Percentiles rank a stretch among this genome's conserved stretches.
Evolutionary conservation across 352 stramenopile genomes (phyloP).

Genomic region (Globisporangium echinulatum): DNA sequence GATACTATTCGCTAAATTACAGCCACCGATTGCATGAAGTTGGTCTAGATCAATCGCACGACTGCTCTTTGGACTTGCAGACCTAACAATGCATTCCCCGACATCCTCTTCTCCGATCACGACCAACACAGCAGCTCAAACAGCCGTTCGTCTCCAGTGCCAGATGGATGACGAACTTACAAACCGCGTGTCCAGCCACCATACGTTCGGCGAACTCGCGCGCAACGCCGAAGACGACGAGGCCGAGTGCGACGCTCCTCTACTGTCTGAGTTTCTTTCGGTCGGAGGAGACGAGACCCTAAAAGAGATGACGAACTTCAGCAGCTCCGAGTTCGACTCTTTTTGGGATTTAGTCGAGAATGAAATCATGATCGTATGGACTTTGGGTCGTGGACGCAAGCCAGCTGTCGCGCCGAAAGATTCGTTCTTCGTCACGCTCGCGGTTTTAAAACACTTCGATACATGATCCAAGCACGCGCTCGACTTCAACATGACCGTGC

Average conservation of each 20-base stretch:
- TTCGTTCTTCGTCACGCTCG: not conserved
- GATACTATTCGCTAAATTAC: too few species aligned
- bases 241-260: slow-evolving; percentile 1
- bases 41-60: too few species aligned
- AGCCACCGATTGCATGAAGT: too few species aligned
- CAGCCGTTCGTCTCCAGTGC: too few species aligned
- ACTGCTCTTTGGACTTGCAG: too few species aligned
- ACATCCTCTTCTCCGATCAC: not conserved
- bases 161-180: too few species aligned
- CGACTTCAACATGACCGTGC: not conserved
- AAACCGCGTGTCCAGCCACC: slow-evolving; percentile 8
- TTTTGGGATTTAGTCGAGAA: not conserved
- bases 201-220: slow-evolving; percentile 10
- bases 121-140: not conserved
- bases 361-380: not conserved
- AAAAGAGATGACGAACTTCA: slow-evolving; percentile 5
- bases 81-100: too few species aligned
- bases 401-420: not conserved
- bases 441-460: slow-evolving; percentile 1
- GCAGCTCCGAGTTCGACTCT: not conserved
- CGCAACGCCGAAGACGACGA: slow-evolving; percentile 10
- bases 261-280: slow-evolving; percentile 3
- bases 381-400: not conserved
- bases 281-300: slow-evolving; percentile 7
- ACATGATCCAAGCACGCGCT: not conserved